phyloP scores from a whole-genome alignment of 78 protist species.

The Neovahlkampfia damariscottae region DNA sequence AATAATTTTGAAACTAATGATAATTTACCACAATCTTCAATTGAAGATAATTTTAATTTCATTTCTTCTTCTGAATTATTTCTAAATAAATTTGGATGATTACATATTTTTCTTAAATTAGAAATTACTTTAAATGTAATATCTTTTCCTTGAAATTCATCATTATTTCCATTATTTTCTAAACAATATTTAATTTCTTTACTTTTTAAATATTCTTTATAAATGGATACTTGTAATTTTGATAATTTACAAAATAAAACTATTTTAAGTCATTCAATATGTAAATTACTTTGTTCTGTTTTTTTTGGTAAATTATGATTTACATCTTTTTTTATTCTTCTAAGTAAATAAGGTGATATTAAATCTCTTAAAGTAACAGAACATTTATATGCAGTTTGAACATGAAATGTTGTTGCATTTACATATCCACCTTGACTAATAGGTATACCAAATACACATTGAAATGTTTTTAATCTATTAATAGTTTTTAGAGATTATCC shows the following conservation, averaged over 20 bases:
- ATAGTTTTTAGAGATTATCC: neutral
- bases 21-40: slow-evolving; percentile 44
- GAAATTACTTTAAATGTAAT: slow-evolving; percentile 47
- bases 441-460: neutral
- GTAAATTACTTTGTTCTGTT: slow-evolving; percentile 63
- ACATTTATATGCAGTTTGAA: slow-evolving; percentile 65
- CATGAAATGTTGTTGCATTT: slow-evolving; percentile 23
- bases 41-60: too few species aligned
- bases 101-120: slow-evolving; percentile 81
- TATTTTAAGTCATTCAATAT: too few species aligned
- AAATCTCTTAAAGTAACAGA: slow-evolving; percentile 69
- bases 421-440: neutral
- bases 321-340: slow-evolving; percentile 79
- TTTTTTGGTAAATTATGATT: slow-evolving; percentile 60
- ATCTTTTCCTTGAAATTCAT: slow-evolving; percentile 13
- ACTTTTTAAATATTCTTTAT: slow-evolving; percentile 44
- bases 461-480: neutral
- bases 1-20: slow-evolving; percentile 54
- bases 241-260: slow-evolving; percentile 87
- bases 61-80: neutral
- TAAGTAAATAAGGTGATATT: slow-evolving; percentile 76
- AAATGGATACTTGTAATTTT: slow-evolving; percentile 51
- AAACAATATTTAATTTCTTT: slow-evolving; percentile 6
- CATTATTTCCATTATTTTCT: neutral
- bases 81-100: slow-evolving; percentile 77